Evolutionary conservation across 495 filamentous ascomycete genomes (phyloP).

Genomic region (Penicillium robsamsonii): DNA sequence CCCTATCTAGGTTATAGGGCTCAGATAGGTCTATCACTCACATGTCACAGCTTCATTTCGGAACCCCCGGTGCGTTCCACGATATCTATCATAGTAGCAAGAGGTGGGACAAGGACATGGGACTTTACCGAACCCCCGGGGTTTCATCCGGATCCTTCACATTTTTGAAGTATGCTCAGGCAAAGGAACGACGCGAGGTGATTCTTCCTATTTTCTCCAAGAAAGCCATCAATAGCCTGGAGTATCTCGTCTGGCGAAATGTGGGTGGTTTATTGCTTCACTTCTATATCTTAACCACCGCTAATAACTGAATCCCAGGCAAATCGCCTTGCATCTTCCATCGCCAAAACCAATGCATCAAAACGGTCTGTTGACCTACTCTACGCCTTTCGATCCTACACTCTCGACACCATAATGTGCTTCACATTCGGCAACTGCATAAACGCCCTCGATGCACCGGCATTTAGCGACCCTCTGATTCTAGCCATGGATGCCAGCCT

Average conservation of each 20-base stretch:
- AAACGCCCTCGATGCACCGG: conserved; percentile 7
- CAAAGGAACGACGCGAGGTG: conserved; percentile 7
- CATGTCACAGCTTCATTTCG: conserved; percentile 2
- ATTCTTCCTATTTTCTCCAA: conserved; percentile 10
- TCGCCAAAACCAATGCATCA: conserved; percentile 2
- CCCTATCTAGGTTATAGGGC: background rate
- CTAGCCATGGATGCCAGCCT: conserved; percentile 9
- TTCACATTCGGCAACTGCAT: conserved; percentile 9
- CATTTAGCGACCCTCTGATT: conserved; percentile 8
- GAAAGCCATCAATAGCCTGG: conserved; percentile 5
- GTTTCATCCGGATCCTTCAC: conserved; percentile 2
- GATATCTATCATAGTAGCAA: conserved; percentile 10
- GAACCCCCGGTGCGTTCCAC: conserved; percentile 7
- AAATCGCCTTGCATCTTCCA: conserved; percentile 3
- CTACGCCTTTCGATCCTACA: conserved; percentile 8
- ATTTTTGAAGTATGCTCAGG: conserved; percentile 8
- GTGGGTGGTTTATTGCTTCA: background rate
- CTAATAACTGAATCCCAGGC: background rate
- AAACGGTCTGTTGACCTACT: conserved; percentile 4
- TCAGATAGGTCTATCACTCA: background rate
- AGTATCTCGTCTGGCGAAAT: conserved; percentile 11
- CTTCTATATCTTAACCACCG: background rate
- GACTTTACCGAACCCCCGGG: conserved; percentile 8
- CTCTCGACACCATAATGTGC: conserved; percentile 10
- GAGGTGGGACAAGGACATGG: conserved; percentile 7